Conservation (phyloP, 208 protist genomes). For the Trypanosoma grayi region DNA sequence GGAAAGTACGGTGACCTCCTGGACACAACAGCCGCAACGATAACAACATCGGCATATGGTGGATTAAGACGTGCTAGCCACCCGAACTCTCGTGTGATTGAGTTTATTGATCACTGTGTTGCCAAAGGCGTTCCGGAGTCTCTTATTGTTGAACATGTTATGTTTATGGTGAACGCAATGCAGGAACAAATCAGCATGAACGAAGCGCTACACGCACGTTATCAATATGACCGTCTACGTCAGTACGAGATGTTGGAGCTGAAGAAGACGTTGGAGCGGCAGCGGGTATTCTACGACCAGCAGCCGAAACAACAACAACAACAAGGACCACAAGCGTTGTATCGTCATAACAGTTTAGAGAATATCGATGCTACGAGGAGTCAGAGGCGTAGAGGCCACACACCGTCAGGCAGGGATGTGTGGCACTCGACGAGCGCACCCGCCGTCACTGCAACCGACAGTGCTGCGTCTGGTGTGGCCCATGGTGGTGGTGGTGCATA, state of each 20-base stretch:
- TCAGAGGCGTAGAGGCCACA: not conserved
- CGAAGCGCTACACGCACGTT: constrained; percentile 52
- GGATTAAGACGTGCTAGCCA: constrained; percentile 4
- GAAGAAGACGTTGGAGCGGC: constrained; percentile 48
- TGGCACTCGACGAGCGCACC: too few relatives aligned
- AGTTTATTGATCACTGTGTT: constrained; percentile 79
- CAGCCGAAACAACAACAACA: not conserved
- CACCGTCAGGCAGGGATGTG: too few relatives aligned
- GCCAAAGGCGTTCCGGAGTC: constrained; percentile 50
- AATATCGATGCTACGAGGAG: not conserved
- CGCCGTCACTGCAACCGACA: too few relatives aligned
- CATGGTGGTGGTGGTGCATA: too few relatives aligned
- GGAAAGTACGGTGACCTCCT: not conserved
- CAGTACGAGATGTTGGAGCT: constrained; percentile 57
- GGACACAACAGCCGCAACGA: not conserved
- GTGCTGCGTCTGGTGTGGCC: too few relatives aligned
- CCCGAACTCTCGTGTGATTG: constrained; percentile 41
- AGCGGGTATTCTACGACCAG: constrained; percentile 25
- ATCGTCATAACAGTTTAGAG: too few relatives aligned
- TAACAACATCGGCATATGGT: not conserved
- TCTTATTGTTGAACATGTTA: constrained; percentile 67
- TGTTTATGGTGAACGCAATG: constrained; percentile 80
- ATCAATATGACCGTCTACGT: constrained; percentile 50
- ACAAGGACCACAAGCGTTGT: not conserved
- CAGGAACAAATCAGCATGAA: constrained; percentile 56